Base-by-base conservation (phyloP, 768 basidiomycete genomes). In the Tylopilus sp. region DNA sequence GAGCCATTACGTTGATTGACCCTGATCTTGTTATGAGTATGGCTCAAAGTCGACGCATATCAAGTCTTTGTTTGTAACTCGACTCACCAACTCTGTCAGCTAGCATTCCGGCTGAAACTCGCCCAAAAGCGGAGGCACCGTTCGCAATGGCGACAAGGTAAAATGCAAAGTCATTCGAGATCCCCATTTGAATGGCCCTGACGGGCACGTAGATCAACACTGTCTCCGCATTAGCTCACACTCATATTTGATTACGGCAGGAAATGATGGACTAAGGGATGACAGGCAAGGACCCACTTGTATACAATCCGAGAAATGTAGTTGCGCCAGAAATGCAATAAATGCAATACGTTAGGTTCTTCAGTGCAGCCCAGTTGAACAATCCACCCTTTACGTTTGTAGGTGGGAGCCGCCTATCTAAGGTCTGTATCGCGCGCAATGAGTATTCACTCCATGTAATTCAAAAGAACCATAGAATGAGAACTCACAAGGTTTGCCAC, bases 91-190 rank as follows among this genome's bases (percentile, higher is more conserved):
- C 31, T 19, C 70, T 63, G 67, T 89, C 87, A 2, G 78, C 78
- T 2, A 84, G 44, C 25, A 75, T 46, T 11, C 87, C 87, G 0
- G 77, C 75, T 1, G 67, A 45, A 40, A 84, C 71, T 13, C 90
- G 79, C 6, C 87, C 88, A 25, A 86, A 71, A 3, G 82, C 71
- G 1, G 85, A 85, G 30, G 78, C 74, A 0, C 79, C 84, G 59
- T 92, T 92, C 4, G 83, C 81, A 47, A 91, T 79, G 0, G 87
- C 74, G 12, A 87, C 68, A 13, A 87, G 72, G 59, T 89, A 89
- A 65, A 85, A 82, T 0, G 81, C 70, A 46, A 87, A 78, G 33
- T 78, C 67, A 0, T 63, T 55, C 3, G 76, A 66, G 37, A 87
- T 67, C 2, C 84, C 84, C 8, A 76, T 68, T 12, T 68, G 62